A percentile compares a stretch with the other conserved stretches of the same genome.
Evolutionary conservation across 2,329 filamentous ascomycete species (phyloP).

Genomic region (Coniochaeta prunicola): DNA sequence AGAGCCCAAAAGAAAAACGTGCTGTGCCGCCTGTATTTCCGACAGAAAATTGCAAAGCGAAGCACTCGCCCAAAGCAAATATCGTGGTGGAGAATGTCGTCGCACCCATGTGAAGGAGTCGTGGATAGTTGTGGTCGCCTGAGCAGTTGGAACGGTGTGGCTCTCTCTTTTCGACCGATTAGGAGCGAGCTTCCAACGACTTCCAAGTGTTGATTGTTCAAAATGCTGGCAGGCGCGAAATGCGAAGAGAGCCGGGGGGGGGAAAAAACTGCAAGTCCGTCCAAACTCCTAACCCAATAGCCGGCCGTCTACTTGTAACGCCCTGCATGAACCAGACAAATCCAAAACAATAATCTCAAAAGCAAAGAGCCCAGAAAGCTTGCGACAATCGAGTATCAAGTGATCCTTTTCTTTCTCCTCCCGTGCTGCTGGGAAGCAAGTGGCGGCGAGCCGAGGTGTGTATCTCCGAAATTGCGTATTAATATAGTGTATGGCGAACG

Average conservation of each 20-base stretch:
- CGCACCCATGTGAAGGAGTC: neutral
- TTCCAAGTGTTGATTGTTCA: neutral
- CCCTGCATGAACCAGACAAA: conserved; percentile 3
- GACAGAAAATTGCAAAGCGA: neutral
- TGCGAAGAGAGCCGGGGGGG: conserved; percentile 8
- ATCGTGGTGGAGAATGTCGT: neutral
- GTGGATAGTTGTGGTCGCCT: neutral
- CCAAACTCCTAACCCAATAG: neutral
- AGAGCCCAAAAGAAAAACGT: neutral
- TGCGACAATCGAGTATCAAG: conserved; percentile 7
- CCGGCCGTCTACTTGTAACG: conserved; percentile 3
- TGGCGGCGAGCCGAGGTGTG: conserved; percentile 21
- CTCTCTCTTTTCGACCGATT: neutral
- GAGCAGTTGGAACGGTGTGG: neutral
- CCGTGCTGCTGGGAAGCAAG: conserved; percentile 18
- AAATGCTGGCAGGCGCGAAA: conserved; percentile 6
- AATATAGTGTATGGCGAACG: conserved; percentile 22
- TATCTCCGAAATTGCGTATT: conserved; percentile 23
- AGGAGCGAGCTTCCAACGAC: conserved; percentile 4
- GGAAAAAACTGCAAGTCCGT: conserved; percentile 1
- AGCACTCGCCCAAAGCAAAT: neutral
- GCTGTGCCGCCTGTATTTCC: neutral
- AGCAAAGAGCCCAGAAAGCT: conserved; percentile 6
- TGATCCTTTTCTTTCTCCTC: conserved; percentile 9
- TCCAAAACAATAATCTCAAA: conserved; percentile 6